phyloP scores from a whole-genome alignment of 106 monocot genomes.

The Acanthochlamys bracteata region DNA sequence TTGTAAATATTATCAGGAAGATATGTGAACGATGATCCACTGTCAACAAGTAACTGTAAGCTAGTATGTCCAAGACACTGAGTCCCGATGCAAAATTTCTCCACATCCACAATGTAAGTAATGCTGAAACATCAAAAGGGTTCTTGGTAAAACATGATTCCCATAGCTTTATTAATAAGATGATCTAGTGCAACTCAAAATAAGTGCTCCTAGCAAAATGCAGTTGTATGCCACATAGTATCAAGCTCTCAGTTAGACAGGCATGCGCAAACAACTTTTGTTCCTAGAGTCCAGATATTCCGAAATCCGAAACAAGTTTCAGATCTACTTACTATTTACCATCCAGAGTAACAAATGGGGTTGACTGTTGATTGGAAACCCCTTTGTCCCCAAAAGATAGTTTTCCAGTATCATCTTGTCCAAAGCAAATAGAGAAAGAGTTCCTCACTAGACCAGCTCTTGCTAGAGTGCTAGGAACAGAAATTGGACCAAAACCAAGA shows the following conservation, averaged over 20 bases:
- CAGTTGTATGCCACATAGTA: too few relatives aligned
- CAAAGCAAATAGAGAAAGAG: constrained; percentile 91
- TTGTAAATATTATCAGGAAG: constrained; percentile 64
- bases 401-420: constrained; percentile 71
- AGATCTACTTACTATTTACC: constrained; percentile 69
- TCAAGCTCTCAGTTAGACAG: too few relatives aligned
- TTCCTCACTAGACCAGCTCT: constrained; percentile 65
- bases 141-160: too few relatives aligned
- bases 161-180: too few relatives aligned
- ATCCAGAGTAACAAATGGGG: constrained; percentile 63
- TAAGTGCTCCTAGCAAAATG: too few relatives aligned
- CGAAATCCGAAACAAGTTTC: neutral
- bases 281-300: neutral
- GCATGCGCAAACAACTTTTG: too few relatives aligned
- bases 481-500: constrained; percentile 75
- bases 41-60: constrained; percentile 70
- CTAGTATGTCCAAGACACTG: constrained; percentile 40
- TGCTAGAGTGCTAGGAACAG: constrained; percentile 82
- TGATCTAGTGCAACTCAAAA: too few relatives aligned
- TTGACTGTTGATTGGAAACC: constrained; percentile 46
- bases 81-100: constrained; percentile 54
- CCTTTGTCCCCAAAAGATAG: constrained; percentile 84
- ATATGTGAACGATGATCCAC: constrained; percentile 83
- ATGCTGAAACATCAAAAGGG: constrained; percentile 16
- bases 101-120: constrained; percentile 75